These are phyloP conservation scores for Cocos nucifera DNA, from an alignment of 176 grass and related monocot genomes.

Conservation along the genomic window DNA sequence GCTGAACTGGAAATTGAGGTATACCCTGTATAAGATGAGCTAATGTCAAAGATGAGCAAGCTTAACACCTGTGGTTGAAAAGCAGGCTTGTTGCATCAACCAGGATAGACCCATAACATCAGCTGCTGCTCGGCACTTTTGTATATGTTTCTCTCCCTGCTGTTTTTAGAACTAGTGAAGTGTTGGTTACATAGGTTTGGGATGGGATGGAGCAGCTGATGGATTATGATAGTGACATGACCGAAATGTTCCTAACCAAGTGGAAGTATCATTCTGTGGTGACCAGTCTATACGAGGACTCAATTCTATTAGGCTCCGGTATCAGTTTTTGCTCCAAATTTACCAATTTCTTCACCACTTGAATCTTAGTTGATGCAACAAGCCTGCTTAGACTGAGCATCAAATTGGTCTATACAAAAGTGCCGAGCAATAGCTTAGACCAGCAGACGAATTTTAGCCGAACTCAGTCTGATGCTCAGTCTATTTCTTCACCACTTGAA, in stretches of 20 bases:
- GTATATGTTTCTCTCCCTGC: too few relatives aligned
- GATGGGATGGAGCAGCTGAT: constrained; percentile 93
- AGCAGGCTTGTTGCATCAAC: constrained; percentile 78
- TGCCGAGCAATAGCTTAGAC: too few relatives aligned
- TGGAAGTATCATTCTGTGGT: constrained; percentile 46
- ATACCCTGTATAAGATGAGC: constrained; percentile 74
- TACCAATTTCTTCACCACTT: constrained; percentile 47
- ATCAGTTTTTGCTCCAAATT: constrained; percentile 70
- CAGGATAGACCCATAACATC: constrained; percentile 24
- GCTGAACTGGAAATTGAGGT: constrained; percentile 76
- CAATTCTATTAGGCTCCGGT: constrained; percentile 31
- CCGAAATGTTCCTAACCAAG: constrained; percentile 94
- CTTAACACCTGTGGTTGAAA: constrained; percentile 68
- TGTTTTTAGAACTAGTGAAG: too few relatives aligned
- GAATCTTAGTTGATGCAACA: too few relatives aligned
- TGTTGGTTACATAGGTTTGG: constrained; percentile 36
- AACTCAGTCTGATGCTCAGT: too few relatives aligned
- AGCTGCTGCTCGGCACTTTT: too few relatives aligned
- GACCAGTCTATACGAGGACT: constrained; percentile 45
- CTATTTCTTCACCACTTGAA: too few relatives aligned
- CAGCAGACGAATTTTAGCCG: too few relatives aligned
- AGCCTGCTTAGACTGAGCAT: too few relatives aligned
- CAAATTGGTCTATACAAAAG: too few relatives aligned
- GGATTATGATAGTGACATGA: constrained; percentile 92
- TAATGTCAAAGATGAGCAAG: constrained; percentile 65